Base-by-base conservation (phyloP, 1,284 basidiomycete species). In the Bjerkandera adusta region DNA sequence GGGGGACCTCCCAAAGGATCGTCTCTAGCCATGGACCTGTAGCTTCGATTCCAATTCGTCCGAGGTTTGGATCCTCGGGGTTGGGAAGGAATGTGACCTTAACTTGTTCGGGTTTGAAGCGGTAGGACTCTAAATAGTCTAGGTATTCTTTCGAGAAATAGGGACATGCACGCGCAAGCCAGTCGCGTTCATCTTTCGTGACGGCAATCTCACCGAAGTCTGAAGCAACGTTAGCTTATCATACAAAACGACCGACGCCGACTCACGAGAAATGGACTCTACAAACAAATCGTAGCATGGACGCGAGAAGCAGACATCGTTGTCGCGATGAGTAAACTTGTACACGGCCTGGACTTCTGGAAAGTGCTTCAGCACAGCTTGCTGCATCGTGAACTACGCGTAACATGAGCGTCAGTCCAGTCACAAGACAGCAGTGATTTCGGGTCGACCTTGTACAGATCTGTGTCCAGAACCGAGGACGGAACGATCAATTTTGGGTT, bases 1-100 rank as follows among this genome's bases (percentile, higher is more conserved):
- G 72, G 1, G 92, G 94, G 0, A 98, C 93, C 68, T 99, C 96
- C 83, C 97, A 99, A 15, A 97, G 69, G 50, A 99, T 97, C 5
- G 90, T 83, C 54, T 97, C 92, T 1, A 71, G 70, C 96, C 97
- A 99, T 3, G 77, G 75, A 0, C 96, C 96, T 24, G 64, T 62
- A 8, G 85, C 81, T 48, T 80, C 76, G 50, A 98, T 84, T 44
- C 87, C 80, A 30, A 98, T 72, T 47, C 77, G 68, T 1, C 96
- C 96, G 45, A 67, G 66, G 27, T 82, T 68, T 16, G 67, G 65
- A 48, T 79, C 71, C 1, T 70, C 63, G 15, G 73, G 68, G 32
- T 69, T 59, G 0, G 85, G 83, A 15, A 79, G 66, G 63, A 93
- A 96, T 2, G 66, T 68, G 51, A 93, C 67, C 40, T 67, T 64